Base-by-base conservation (phyloP, 768 basidiomycete genomes). In the Hydnomerulius pinastri region DNA sequence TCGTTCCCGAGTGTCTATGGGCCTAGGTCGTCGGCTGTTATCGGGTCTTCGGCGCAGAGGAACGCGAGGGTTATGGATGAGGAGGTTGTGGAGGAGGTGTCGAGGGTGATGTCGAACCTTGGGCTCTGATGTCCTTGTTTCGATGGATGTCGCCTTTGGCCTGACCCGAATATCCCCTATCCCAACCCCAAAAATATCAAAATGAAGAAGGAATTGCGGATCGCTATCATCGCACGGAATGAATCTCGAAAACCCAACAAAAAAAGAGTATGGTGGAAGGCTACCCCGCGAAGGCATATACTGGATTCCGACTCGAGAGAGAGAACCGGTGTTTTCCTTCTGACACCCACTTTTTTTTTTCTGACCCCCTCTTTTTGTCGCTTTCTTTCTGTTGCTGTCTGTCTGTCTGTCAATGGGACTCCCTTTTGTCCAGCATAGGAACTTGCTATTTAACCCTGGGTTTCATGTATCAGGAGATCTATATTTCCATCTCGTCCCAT, bases 1-100 rank as follows among this genome's bases (percentile, higher is more conserved):
- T 85, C 81, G 10, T 92, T 92, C 73, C 90, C 90, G 12, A 91
- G 88, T 58, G 90, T 92, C 9, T 92, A 92, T 63, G 88, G 82
- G 1, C 81, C 85, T 4, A 80, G 84, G 43, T 69, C 77, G 45
- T 73, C 75, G 36, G 68, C 75, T 5, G 72, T 77, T 23, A 69
- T 78, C 13, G 77, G 77, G 42, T 61, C 73, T 20, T 73, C 75
- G 45, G 66, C 68, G 18, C 79, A 78, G 55, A 68, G 76, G 54
- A 70, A 68, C 40, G 66, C 50, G 65, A 65, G 56, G 49, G 64
- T 59, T 42, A 56, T 68, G 50, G 84, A 86, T 36, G 84, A 82
- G 32, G 82, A 81, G 38, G 72, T 72, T 21, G 77, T 81, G 47
- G 85, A 87, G 48, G 87, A 89, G 60, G 83, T 89, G 48, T 83